Evolutionary conservation across 768 basidiomycete species (phyloP).

Genomic region (Collybia sp.): DNA sequence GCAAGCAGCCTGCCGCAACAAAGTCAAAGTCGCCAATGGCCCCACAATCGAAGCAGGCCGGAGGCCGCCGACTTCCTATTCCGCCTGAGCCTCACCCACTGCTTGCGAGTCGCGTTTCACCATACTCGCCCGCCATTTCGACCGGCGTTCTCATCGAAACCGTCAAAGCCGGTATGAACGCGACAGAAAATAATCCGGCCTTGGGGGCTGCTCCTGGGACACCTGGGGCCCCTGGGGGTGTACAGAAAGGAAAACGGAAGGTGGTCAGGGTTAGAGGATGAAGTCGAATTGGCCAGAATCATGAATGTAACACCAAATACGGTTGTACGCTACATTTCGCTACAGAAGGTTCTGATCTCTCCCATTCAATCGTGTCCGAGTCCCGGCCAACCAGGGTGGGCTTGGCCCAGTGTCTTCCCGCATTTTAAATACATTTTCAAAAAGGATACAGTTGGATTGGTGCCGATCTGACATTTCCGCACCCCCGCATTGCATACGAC

Average conservation of each 20-base stretch:
- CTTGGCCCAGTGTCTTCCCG: no score
- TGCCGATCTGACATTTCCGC: no score
- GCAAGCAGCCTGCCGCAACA: conserved; percentile 43
- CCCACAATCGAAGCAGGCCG: conserved; percentile 21
- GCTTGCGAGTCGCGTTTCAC: conserved; percentile 68
- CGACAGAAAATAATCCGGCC: conserved; percentile 43
- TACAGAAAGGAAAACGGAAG: conserved; percentile 75
- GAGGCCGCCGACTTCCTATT: conserved; percentile 51
- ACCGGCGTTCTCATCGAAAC: conserved; percentile 78
- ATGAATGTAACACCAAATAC: no score
- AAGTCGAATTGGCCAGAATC: conserved; percentile 4
- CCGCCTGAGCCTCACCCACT: conserved; percentile 77
- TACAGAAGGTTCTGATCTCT: not conserved
- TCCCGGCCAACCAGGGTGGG: no score
- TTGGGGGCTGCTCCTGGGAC: conserved; percentile 24
- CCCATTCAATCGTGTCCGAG: not conserved
- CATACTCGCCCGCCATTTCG: conserved; percentile 75
- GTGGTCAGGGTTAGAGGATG: conserved; percentile 70
- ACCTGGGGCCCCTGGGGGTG: conserved; percentile 34
- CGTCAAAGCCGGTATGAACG: conserved; percentile 82
- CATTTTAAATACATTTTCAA: no score
- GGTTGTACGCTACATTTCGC: no score
- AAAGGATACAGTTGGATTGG: no score
- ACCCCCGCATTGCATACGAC: no score
- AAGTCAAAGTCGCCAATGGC: conserved; percentile 40